phyloP scores from a whole-genome alignment of 75 land plant genomes.

The Cunninghamia lanceolata region DNA sequence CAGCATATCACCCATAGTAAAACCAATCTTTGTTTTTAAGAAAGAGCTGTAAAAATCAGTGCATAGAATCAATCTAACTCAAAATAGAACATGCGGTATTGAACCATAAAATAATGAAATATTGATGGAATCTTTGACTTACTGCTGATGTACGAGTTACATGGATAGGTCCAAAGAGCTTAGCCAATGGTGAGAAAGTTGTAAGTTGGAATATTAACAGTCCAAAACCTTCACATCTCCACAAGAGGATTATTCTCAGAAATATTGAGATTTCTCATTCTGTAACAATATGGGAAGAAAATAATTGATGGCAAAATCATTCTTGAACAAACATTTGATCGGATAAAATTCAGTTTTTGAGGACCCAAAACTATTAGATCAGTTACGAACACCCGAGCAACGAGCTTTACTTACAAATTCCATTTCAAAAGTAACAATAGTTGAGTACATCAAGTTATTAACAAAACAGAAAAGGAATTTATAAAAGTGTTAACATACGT shows the following conservation, averaged over 20 bases:
- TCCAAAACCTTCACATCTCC: conserved; percentile 20
- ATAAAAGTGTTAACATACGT: no score
- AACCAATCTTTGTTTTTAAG: neutral
- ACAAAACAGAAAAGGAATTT: no score
- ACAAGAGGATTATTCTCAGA: neutral
- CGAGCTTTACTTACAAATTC: no score
- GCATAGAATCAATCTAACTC: neutral
- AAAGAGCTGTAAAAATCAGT: neutral
- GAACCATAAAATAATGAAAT: neutral
- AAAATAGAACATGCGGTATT: neutral
- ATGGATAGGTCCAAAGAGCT: conserved; percentile 26
- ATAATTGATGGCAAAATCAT: no score
- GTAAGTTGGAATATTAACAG: conserved; percentile 37
- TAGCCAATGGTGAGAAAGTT: conserved; percentile 24
- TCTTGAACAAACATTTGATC: no score
- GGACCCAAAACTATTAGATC: no score
- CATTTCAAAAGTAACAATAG: neutral
- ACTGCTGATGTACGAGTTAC: conserved; percentile 36
- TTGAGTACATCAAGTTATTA: neutral
- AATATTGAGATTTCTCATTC: no score
- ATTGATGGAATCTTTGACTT: neutral
- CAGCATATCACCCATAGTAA: neutral
- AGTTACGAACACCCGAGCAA: no score
- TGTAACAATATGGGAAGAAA: no score
- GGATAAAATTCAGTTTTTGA: no score